Conservation (phyloP, 2,329 filamentous ascomycete species). For the Camptophora hylomeconis region DNA sequence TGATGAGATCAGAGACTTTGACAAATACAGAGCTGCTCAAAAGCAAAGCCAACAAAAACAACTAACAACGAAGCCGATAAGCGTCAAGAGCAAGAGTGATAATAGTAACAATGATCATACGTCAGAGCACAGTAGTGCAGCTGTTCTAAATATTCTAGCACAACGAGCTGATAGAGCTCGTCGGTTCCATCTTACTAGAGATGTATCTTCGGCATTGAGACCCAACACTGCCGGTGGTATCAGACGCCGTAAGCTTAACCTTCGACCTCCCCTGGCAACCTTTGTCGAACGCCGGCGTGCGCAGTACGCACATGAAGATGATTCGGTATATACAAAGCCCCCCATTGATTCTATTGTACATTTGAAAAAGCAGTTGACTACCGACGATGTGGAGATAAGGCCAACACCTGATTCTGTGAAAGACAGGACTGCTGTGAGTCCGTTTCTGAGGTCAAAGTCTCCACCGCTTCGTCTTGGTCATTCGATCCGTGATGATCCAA, state of each 20-base stretch:
- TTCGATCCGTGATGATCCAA: constrained; percentile 24
- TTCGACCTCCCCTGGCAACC: constrained; percentile 15
- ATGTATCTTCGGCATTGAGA: constrained; percentile 9
- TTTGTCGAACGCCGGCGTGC: constrained; percentile 14
- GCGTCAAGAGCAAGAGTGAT: no score
- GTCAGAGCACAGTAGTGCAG: no score
- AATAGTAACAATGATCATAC: no score
- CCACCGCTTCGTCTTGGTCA: constrained; percentile 19
- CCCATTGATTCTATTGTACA: constrained; percentile 2
- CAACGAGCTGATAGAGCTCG: constrained; percentile 1
- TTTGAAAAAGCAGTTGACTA: constrained; percentile 7
- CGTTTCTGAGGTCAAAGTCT: constrained; percentile 11
- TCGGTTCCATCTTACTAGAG: constrained; percentile 14
- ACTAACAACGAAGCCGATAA: neutral
- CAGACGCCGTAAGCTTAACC: constrained; percentile 9
- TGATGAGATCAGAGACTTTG: constrained; percentile 24
- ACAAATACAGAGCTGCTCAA: constrained; percentile 7
- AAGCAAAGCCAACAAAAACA: constrained; percentile 2
- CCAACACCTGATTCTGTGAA: neutral
- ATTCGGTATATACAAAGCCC: constrained; percentile 4
- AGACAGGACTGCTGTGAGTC: neutral
- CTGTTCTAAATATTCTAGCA: neutral
- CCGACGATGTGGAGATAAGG: neutral
- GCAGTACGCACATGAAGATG: constrained; percentile 5
- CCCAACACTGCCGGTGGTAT: constrained; percentile 8